A percentile compares a stretch with the other conserved stretches of the same genome.
Evolutionary conservation across 2,329 filamentous ascomycete genomes (phyloP).

Genomic region (Fusarium liriodendri): DNA sequence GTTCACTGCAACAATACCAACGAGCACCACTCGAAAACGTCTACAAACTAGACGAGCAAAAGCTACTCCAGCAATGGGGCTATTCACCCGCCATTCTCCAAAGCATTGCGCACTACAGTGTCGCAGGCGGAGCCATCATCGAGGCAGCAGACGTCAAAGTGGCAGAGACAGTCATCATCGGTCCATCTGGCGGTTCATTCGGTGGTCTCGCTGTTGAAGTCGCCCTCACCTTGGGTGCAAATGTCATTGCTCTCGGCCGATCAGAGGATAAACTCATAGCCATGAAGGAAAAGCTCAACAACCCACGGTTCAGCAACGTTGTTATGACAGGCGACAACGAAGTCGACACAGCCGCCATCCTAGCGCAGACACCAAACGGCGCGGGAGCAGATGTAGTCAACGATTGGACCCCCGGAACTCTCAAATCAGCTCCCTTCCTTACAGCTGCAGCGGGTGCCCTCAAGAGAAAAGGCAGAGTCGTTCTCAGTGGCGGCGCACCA

Average conservation of each 20-base stretch:
- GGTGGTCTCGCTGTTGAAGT: background rate
- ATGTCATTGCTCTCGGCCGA: background rate
- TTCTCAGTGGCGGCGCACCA: background rate
- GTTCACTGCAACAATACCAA: background rate
- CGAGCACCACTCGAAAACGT: background rate
- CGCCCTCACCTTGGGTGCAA: background rate
- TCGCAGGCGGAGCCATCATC: constrained; percentile 7
- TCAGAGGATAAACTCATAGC: background rate
- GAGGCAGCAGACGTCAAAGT: constrained; percentile 15
- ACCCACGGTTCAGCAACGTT: constrained; percentile 1
- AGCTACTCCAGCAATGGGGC: background rate
- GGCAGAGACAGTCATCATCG: constrained; percentile 16
- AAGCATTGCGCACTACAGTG: constrained; percentile 3
- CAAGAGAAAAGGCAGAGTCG: constrained; percentile 8
- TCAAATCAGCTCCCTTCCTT: constrained; percentile 2
- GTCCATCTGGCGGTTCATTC: constrained; percentile 14
- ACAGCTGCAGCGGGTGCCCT: background rate
- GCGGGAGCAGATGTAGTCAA: constrained; percentile 5
- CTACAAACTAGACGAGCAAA: background rate
- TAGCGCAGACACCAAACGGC: constrained; percentile 6
- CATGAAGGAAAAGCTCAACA: constrained; percentile 11
- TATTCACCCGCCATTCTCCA: background rate
- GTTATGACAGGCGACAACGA: constrained; percentile 15
- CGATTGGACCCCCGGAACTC: background rate
- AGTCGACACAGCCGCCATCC: background rate